Conservation (phyloP, 1,284 basidiomycete species). For the Ceratobasidium sp. region DNA sequence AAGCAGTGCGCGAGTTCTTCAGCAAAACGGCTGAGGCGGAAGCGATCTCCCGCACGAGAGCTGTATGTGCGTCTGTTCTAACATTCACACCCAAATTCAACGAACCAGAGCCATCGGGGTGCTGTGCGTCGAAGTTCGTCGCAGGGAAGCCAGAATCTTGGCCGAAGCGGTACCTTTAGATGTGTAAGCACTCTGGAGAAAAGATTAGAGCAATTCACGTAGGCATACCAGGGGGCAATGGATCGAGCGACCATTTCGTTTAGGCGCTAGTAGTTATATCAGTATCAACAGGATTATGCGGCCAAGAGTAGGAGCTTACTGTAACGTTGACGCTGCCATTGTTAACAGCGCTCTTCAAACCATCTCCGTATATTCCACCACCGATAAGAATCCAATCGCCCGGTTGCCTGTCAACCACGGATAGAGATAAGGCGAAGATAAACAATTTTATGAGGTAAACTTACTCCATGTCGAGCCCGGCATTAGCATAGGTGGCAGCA, state of each 20-base stretch:
- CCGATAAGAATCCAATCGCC: constrained; percentile 50
- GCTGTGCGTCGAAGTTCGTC: constrained; percentile 44
- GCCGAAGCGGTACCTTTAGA: constrained; percentile 30
- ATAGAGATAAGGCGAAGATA: neutral
- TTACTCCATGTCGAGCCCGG: constrained; percentile 49
- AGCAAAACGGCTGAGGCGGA: constrained; percentile 81
- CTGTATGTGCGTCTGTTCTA: constrained; percentile 44
- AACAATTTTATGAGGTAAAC: neutral
- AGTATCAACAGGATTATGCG: neutral
- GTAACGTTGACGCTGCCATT: constrained; percentile 39
- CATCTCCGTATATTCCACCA: constrained; percentile 46
- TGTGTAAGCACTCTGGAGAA: neutral
- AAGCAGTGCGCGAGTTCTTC: constrained; percentile 71
- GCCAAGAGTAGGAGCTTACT: neutral
- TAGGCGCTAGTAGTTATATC: constrained; percentile 19
- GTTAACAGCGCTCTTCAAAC: constrained; percentile 44
- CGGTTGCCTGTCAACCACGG: constrained; percentile 40
- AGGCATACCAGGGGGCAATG: constrained; percentile 46
- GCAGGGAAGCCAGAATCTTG: constrained; percentile 46
- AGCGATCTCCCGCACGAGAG: constrained; percentile 63
- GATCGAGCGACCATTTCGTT: constrained; percentile 46
- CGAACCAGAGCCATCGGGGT: constrained; percentile 44
- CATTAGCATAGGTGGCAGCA: constrained; percentile 44
- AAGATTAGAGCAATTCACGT: neutral
- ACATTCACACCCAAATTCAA: constrained; percentile 48